Base-by-base conservation (phyloP, 768 basidiomycete species). In the Pleurotus platypus region DNA sequence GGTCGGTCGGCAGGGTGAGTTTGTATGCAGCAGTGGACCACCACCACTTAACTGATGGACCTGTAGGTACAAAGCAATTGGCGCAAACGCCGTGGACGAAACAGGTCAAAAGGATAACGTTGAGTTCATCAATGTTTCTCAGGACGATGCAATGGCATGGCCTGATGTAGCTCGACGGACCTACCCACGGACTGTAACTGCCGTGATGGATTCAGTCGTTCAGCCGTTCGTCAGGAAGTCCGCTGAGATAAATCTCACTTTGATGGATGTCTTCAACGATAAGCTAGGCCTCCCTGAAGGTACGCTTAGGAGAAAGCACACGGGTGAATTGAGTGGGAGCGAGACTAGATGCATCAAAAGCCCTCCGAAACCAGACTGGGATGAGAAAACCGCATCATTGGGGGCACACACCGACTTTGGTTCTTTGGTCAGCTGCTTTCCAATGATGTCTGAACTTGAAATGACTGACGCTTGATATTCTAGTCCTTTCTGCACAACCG, bases 341-440 rank as follows among this genome's bases (percentile, higher is more conserved):
- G 86, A 89, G 61, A 71, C 81, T 0, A 73, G 87, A 11, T 64
- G 81, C 9, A 83, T 82, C 60, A 81, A 69, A 63, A 80, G 74
- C 27, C 78, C 82, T 0, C 76, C 75, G 0, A 70, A 65, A 56
- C 67, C 69, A 3, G 66, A 68, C 15, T 73, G 56, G 37, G 69
- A 75, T 5, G 75, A 68, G 46, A 70, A 75, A n/a, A 72, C 74
- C 0, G 51, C 51, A 24, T 54, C 51, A 12, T 65, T 87, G n/a
- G 85, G 85, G 16, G 80, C 82, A 1, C 88, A 89, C 64, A 87
- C 86, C 2, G 87, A 88, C 67, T 89, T 88, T 60, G 86, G 87
- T 61, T 84, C 83, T n/a, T 65, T 88, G 57, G 85, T 86, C 61
- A 64, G 79, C 39, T 1, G 26, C 46, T 27, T 22, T 62, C 62